Evolutionary conservation across 108 stramenopile genomes (phyloP).

Genomic region (Pseudonitzschia multistriata): DNA sequence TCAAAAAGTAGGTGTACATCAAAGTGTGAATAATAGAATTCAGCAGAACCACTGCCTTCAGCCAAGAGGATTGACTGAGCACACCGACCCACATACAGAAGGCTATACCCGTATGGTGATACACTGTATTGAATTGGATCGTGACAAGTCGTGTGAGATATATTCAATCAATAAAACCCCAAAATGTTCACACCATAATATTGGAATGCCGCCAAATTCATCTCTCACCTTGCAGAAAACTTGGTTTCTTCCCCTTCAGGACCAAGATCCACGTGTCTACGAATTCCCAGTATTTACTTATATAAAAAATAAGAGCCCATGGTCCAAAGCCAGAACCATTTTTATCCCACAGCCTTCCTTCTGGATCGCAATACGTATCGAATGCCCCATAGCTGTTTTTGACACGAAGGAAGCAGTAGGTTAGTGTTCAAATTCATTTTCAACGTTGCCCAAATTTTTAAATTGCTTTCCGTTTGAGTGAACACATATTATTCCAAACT

Average conservation of each 20-base stretch:
- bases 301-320: constrained; percentile 57
- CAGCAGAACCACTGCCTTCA: constrained; percentile 36
- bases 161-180: not conserved
- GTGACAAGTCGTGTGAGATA: constrained; percentile 30
- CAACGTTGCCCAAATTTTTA: too few species aligned
- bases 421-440: not conserved
- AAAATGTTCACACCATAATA: not conserved
- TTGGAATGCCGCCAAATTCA: not conserved
- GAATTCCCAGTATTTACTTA: constrained; percentile 62
- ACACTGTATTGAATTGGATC: constrained; percentile 15
- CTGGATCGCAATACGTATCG: constrained; percentile 48
- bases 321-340: constrained; percentile 45
- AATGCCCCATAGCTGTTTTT: constrained; percentile 27
- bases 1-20: constrained; percentile 59
- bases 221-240: constrained; percentile 5
- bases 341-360: constrained; percentile 34
- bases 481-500: too few species aligned
- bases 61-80: constrained; percentile 40
- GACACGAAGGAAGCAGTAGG: not conserved
- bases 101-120: constrained; percentile 54
- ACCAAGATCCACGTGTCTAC: constrained; percentile 62
- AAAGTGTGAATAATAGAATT: constrained; percentile 54
- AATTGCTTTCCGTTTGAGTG: too few species aligned
- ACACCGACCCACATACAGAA: constrained; percentile 52
- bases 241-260: constrained; percentile 33